Evolutionary conservation across 306 rosid species (phyloP).

Genomic region (Elaeagnus macrophylla): DNA sequence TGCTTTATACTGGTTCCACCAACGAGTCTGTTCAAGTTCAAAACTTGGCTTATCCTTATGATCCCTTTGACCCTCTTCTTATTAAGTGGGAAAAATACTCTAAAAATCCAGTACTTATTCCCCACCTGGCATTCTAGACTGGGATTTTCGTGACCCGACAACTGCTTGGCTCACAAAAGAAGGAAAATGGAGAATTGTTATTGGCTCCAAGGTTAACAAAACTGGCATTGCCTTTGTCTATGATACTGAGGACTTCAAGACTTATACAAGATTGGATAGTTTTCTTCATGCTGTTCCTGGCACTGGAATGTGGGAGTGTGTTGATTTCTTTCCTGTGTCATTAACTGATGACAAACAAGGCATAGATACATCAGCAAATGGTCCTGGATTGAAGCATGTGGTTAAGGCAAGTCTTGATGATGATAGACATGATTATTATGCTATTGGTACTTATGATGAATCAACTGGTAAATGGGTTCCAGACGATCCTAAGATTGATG

Average conservation of each 20-base stretch:
- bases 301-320: slow-evolving; percentile 95
- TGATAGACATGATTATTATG: slow-evolving; percentile 69
- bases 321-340: slow-evolving; percentile 68
- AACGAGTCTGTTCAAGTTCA: slow-evolving; percentile 69
- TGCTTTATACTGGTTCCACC: slow-evolving; percentile 87
- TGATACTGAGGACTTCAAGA: slow-evolving; percentile 60
- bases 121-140: slow-evolving; percentile 48
- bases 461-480: slow-evolving; percentile 39
- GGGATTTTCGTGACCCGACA: slow-evolving; percentile 88
- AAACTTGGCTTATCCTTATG: slow-evolving; percentile 68
- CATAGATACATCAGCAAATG: slow-evolving; percentile 44
- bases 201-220: slow-evolving; percentile 59
- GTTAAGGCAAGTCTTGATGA: slow-evolving; percentile 68
- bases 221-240: slow-evolving; percentile 66
- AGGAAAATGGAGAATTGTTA: slow-evolving; percentile 61
- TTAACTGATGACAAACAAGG: slow-evolving; percentile 23
- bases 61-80: slow-evolving; percentile 63
- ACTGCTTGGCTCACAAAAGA: slow-evolving; percentile 76
- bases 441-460: slow-evolving; percentile 67
- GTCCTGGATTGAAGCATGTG: slow-evolving; percentile 57
- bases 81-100: slow-evolving; percentile 61
- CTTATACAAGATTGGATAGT: slow-evolving; percentile 38
- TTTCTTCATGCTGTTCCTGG: slow-evolving; percentile 48
- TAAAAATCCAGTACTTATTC: slow-evolving; percentile 56
- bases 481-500: slow-evolving; percentile 44